Conservation (phyloP, 2,329 filamentous ascomycete species). For the Pseudomassariella vexata region DNA sequence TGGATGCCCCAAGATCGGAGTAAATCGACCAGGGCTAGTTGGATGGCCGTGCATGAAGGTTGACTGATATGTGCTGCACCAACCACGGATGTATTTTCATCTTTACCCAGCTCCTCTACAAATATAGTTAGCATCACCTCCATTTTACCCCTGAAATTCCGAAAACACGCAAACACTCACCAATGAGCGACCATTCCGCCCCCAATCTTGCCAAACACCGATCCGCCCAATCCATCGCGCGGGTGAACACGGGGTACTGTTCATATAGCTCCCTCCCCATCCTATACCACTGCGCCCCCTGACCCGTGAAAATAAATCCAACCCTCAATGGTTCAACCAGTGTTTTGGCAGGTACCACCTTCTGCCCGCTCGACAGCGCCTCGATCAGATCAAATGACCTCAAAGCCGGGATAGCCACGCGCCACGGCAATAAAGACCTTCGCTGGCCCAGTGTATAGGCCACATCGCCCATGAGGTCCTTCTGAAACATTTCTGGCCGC, state of each 20-base stretch:
- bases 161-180: too few species aligned
- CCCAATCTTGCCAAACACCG: conserved; percentile 23
- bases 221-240: conserved; percentile 29
- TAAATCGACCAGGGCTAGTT: conserved; percentile 30
- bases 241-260: conserved; percentile 28
- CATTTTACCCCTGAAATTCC: too few species aligned
- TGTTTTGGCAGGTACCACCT: conserved; percentile 28
- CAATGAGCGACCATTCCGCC: conserved; percentile 28
- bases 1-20: conserved; percentile 28
- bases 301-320: conserved; percentile 36
- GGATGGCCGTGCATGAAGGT: conserved; percentile 32
- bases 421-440: conserved; percentile 36
- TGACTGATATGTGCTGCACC: conserved; percentile 33
- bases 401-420: conserved; percentile 35
- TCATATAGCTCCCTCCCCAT: conserved; percentile 36
- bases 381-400: conserved; percentile 39
- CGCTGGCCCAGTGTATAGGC: conserved; percentile 42
- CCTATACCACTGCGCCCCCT: conserved; percentile 33
- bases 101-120: conserved; percentile 26
- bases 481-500: conserved; percentile 36
- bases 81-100: conserved; percentile 27
- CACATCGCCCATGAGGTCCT: conserved; percentile 37
- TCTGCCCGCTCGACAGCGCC: conserved; percentile 32
- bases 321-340: conserved; percentile 28
- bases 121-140: too few species aligned